phyloP scores from a whole-genome alignment of 1,284 basidiomycete genomes.

The Cerioporus squamosus region DNA sequence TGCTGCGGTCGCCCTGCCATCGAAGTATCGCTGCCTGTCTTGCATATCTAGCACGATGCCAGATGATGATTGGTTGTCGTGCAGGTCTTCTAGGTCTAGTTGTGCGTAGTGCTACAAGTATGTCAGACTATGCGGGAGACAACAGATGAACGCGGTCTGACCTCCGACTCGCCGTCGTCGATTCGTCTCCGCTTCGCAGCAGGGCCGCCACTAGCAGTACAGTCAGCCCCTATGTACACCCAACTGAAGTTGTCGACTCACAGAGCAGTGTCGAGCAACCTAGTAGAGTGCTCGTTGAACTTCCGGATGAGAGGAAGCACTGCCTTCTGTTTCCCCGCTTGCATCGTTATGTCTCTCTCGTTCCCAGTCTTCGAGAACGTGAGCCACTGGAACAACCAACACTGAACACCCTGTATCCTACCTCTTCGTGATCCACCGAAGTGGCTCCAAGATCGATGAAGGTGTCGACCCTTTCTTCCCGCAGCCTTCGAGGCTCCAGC shows the following conservation, averaged over 20 bases:
- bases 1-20: slow-evolving; percentile 52
- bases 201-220: slow-evolving; percentile 70
- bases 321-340: slow-evolving; percentile 86
- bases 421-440: slow-evolving; percentile 90
- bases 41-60: slow-evolving; percentile 87
- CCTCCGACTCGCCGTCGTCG: slow-evolving; percentile 39
- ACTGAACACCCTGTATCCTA: slow-evolving; percentile 31
- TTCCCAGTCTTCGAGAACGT: slow-evolving; percentile 73
- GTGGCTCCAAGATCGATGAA: slow-evolving; percentile 91
- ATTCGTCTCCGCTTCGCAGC: slow-evolving; percentile 62
- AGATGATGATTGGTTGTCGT: slow-evolving; percentile 61
- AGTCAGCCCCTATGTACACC: background rate
- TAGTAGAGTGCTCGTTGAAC: slow-evolving; percentile 97
- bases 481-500: slow-evolving; percentile 76
- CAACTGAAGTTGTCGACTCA: slow-evolving; percentile 37
- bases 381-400: slow-evolving; percentile 2
- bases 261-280: slow-evolving; percentile 81
- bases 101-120: slow-evolving; percentile 55
- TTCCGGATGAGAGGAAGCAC: slow-evolving; percentile 93
- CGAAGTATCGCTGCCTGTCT: slow-evolving; percentile 78
- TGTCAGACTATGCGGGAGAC: background rate
- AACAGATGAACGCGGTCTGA: slow-evolving; percentile 5
- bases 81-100: slow-evolving; percentile 89
- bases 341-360: slow-evolving; percentile 93
- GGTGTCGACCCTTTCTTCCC: slow-evolving; percentile 72